Evolutionary conservation across 805 yeast species (phyloP).

Genomic region (Wickerhamiella hasegawae): DNA sequence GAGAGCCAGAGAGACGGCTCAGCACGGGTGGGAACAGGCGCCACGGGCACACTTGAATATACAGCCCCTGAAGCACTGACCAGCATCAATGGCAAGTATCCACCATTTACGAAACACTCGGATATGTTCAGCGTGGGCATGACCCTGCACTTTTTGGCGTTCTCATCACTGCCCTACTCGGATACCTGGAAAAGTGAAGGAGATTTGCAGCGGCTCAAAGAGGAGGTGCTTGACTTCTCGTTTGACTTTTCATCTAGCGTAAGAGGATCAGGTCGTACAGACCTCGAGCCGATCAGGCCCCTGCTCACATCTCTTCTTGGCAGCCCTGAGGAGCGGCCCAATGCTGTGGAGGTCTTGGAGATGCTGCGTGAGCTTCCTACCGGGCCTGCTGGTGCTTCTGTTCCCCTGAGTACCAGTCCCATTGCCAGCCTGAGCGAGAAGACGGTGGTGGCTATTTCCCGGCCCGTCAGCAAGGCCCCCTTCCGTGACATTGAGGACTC

Average conservation of each 20-base stretch:
- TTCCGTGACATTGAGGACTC: too few species aligned
- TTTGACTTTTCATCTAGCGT: constrained; percentile 16
- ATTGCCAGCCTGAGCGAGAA: too few species aligned
- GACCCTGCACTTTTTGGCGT: constrained; percentile 62
- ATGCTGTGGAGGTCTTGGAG: constrained; percentile 26
- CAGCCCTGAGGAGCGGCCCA: constrained; percentile 27
- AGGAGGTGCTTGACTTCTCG: constrained; percentile 21
- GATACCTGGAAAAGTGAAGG: constrained; percentile 13
- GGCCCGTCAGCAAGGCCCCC: too few species aligned
- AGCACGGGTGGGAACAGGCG: constrained; percentile 52
- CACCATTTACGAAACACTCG: constrained; percentile 52
- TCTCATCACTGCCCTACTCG: constrained; percentile 50
- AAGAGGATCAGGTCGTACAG: constrained; percentile 11
- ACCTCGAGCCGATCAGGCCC: constrained; percentile 22
- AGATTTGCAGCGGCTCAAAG: constrained; percentile 22
- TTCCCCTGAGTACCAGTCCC: too few species aligned
- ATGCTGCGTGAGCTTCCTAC: constrained; percentile 15
- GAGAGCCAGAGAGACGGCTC: constrained; percentile 69
- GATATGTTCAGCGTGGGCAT: constrained; percentile 76
- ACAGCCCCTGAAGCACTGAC: constrained; percentile 71
- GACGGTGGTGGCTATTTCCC: too few species aligned
- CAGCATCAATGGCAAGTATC: constrained; percentile 22
- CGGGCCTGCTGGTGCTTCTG: too few species aligned
- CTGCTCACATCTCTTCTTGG: constrained; percentile 26
- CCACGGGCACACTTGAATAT: constrained; percentile 77